Evolutionary conservation across 768 basidiomycete species (phyloP).

Genomic region (Grammothele lineata): DNA sequence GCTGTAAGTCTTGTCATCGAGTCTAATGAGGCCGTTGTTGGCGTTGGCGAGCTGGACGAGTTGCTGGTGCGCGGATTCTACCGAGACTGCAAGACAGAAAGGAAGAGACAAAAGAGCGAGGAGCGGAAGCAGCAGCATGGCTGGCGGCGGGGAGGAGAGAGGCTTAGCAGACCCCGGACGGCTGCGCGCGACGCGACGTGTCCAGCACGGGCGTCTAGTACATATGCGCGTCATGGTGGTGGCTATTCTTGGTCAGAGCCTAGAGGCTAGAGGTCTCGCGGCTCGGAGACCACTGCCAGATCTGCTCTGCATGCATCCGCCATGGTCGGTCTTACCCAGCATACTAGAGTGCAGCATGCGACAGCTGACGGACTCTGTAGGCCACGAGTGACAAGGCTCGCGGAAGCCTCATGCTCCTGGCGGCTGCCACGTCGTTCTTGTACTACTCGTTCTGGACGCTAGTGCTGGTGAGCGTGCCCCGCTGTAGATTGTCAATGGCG

Average conservation of each 20-base stretch:
- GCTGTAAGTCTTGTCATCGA: slow-evolving; percentile 74
- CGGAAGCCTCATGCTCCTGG: slow-evolving; percentile 76
- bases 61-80: slow-evolving; percentile 40
- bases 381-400: slow-evolving; percentile 76
- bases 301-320: too few species aligned
- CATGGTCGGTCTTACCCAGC: background rate
- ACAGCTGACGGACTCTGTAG: too few species aligned
- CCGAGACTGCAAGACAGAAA: slow-evolving; percentile 27
- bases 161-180: background rate
- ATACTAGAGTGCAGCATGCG: too few species aligned
- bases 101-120: slow-evolving; percentile 32
- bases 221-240: slow-evolving; percentile 1
- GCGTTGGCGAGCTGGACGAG: slow-evolving; percentile 65
- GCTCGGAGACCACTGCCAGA: too few species aligned
- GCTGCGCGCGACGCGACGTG: slow-evolving; percentile 18
- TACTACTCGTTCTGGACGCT: slow-evolving; percentile 95
- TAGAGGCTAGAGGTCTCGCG: too few species aligned
- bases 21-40: slow-evolving; percentile 76
- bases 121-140: slow-evolving; percentile 27
- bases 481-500: slow-evolving; percentile 1
- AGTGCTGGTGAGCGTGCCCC: slow-evolving; percentile 57
- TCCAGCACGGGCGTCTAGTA: slow-evolving; percentile 1
- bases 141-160: slow-evolving; percentile 1
- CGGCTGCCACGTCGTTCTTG: slow-evolving; percentile 69
- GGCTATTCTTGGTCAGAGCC: background rate